phyloP scores from a whole-genome alignment of 495 filamentous ascomycete species.

The Trichoderma reesei region DNA sequence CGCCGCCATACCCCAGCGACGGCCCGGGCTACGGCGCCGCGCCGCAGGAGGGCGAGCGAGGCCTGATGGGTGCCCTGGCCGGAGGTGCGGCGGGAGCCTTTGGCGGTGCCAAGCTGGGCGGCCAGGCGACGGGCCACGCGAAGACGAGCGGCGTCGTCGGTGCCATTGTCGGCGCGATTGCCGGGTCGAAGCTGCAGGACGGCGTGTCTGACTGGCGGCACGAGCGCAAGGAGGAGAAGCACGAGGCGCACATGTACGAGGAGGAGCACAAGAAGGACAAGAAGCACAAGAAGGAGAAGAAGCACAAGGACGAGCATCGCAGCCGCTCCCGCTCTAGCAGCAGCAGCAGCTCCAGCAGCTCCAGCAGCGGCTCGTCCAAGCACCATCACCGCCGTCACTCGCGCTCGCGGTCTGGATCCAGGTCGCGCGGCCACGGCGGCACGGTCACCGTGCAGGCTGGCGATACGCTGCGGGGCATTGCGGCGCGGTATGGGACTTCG shows the following conservation, averaged over 20 bases:
- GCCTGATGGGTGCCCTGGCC: conserved; percentile 24
- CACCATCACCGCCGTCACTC: conserved; percentile 24
- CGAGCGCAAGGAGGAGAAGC: conserved; percentile 26
- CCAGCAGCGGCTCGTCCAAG: conserved; percentile 22
- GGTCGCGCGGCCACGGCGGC: conserved; percentile 10
- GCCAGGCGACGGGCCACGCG: conserved; percentile 22
- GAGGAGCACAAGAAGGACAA: conserved; percentile 6
- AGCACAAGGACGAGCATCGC: conserved; percentile 8
- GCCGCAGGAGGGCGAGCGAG: conserved; percentile 21
- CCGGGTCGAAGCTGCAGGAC: conserved; percentile 30
- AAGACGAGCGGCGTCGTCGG: conserved; percentile 22
- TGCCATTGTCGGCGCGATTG: conserved; percentile 26
- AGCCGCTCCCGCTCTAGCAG: conserved; percentile 11
- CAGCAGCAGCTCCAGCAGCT: conserved; percentile 18
- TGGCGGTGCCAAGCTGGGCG: conserved; percentile 27
- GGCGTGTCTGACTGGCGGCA: conserved; percentile 28
- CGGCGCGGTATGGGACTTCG: conserved; percentile 14
- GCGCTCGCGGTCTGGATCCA: conserved; percentile 20
- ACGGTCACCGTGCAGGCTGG: conserved; percentile 23
- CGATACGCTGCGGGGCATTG: conserved; percentile 28
- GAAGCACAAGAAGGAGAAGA: conserved; percentile 1
- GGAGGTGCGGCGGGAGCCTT: conserved; percentile 26
- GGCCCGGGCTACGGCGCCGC: not conserved
- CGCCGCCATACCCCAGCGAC: conserved; percentile 14
- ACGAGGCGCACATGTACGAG: conserved; percentile 11